Evolutionary conservation across 805 yeast species (phyloP), one percentile per base, ranked within the genome.

Genomic region (Myxozyma geophila): DNA sequence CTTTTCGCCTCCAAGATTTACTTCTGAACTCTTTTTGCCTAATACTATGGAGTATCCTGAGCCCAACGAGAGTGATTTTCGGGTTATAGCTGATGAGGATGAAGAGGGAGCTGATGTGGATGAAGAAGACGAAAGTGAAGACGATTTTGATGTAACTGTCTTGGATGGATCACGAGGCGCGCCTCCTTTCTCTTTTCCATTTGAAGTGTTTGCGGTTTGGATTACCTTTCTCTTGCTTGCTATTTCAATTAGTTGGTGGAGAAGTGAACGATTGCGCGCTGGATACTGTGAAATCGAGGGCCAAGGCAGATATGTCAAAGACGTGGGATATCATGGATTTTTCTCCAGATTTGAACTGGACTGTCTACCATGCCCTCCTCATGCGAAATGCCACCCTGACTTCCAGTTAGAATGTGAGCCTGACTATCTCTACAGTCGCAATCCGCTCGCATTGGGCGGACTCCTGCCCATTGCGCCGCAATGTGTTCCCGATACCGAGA

Each of bases 341-440:
- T 41, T 53, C 55, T 17, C 60, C 59, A 28, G 67, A 1, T 68
- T 81, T 55, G 81, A 81, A 54, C 96, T 96, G 1, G 51, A 69
- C 0, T 93, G 99, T 77, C 76, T 83, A 3, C 83, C 83, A 33
- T 93, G 98, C 73, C 98, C 98, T 1, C 82, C 80, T 2, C 87
- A 92, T 76, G 95, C 92, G 0, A 79, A 83, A 44, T 93, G 98
- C 76, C 85, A 81, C 67, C 83, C 85, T 28, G 73, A 80, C 51
- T 78, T 88, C 70, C 78, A 81, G 57, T 71, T 89, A 8, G 85
- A 82, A 61, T 93, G 99, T 75, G 86, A 84, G 69, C 86, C 85
- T 51, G 96, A 87, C 61, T 89, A 79, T 72, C 74, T 83, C 52
- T 80, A 78, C 41, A 71, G 72, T 46, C 78, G 81, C 58, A 87